Conservation (phyloP, 441 rosid genomes). For the Erysimum pusillum region DNA sequence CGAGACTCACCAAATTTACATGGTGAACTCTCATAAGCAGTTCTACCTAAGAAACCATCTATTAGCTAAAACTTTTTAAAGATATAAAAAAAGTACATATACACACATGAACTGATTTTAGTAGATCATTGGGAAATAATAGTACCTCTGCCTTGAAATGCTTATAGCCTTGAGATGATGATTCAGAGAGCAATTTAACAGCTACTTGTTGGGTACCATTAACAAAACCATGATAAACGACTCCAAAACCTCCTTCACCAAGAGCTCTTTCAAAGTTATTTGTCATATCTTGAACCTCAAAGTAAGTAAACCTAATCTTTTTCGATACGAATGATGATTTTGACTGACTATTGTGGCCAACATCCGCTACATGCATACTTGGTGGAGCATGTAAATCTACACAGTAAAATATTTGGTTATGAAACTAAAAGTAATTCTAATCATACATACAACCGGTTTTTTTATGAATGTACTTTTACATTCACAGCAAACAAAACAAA, state of each 20-base stretch:
- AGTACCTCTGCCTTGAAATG: constrained; percentile 58
- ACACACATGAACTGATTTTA: too few species aligned
- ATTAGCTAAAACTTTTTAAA: constrained; percentile 29
- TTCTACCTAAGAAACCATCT: constrained; percentile 39
- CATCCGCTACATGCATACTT: background rate
- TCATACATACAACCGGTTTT: too few species aligned
- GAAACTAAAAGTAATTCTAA: too few species aligned
- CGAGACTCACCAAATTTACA: constrained; percentile 46
- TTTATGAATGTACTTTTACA: too few species aligned
- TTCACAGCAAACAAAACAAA: too few species aligned
- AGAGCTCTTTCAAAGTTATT: constrained; percentile 44
- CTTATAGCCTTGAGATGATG: constrained; percentile 56
- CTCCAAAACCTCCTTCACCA: constrained; percentile 61
- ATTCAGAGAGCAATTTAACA: constrained; percentile 50
- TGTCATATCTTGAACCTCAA: constrained; percentile 48
- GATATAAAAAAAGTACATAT: background rate
- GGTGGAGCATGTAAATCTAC: constrained; percentile 3
- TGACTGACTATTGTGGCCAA: background rate
- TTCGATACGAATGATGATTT: constrained; percentile 6
- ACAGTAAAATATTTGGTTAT: background rate
- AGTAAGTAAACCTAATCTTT: constrained; percentile 37
- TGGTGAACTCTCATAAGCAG: constrained; percentile 43
- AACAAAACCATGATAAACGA: constrained; percentile 51
- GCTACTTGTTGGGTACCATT: constrained; percentile 47
- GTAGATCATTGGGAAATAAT: background rate